Base-by-base conservation (phyloP, 495 filamentous ascomycete species). In the Aspergillus cristatus region DNA sequence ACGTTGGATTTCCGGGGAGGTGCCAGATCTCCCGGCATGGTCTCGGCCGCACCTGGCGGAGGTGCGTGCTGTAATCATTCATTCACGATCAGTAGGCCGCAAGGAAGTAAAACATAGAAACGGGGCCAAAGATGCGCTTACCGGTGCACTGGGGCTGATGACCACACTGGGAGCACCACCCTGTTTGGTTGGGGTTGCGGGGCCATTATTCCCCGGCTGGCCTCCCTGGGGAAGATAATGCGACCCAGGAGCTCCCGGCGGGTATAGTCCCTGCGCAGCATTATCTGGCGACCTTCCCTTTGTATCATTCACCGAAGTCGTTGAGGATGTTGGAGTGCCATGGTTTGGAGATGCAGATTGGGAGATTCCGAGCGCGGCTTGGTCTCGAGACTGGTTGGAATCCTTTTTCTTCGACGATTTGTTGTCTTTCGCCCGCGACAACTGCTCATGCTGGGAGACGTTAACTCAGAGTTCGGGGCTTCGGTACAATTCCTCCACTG, bases 1-100 rank as follows among this genome's bases (percentile, higher is more conserved):
- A 94, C 77, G 48, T 86, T 58, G 4, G 86, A 88, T 63, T 96
- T 98, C 55, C 93, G 86, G 1, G 91, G 91, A 20, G 93, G 91
- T 18, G 87, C 88, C 38, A 99, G 83, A 56, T 99, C 91, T 47
- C 89, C 86, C 26, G 93, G 91, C 93, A 99, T 97, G 1, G 90
- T 94, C 67, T 99, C 91, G 32, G 88, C 79, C 31, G 89, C 84
- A 42, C 91, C 91, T 34, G 93, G 93, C 37, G 86, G 88, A 45
- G 91, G 88, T 24, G 86, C 71, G 68, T 98, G 93, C 89, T 96
- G 52, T 32, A 43, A 34, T 28, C 18, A n/a, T 22, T n/a, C 3
- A 32, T 7, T 10, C 34, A 29, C 16, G 22, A 16, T 12, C 11
- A 37, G 14, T 7, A 28, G 8, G 14, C 28, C 17, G 35, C 15